phyloP scores from a whole-genome alignment of 257 asterid genomes.

The Jacaranda copaia region DNA sequence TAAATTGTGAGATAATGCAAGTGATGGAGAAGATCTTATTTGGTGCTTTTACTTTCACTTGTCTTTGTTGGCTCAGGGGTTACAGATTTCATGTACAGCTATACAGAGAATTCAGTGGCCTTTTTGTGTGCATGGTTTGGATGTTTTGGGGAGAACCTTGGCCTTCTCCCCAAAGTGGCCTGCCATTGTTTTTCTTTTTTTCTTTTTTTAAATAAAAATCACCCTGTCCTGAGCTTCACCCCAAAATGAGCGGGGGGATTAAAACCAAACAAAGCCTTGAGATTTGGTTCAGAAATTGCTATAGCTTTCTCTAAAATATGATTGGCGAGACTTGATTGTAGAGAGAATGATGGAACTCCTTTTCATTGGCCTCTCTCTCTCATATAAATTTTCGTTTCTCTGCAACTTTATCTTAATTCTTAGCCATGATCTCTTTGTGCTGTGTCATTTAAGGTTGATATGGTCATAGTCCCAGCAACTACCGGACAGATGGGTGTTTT shows the following conservation, averaged over 20 bases:
- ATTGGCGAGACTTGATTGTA: background rate
- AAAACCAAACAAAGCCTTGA: too few species aligned
- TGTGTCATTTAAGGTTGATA: constrained; percentile 68
- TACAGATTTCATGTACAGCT: background rate
- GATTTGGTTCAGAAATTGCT: background rate
- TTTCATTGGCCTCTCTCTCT: background rate
- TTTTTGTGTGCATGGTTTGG: too few species aligned
- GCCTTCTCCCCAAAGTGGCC: too few species aligned
- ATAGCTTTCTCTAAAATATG: background rate
- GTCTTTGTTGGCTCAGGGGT: background rate
- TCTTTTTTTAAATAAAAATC: too few species aligned
- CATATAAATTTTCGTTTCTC: background rate
- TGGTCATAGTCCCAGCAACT: constrained; percentile 86
- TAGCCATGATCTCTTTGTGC: background rate
- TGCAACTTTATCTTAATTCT: background rate
- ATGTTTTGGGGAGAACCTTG: too few species aligned
- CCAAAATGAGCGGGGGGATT: too few species aligned
- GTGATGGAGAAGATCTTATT: background rate
- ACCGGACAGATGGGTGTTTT: constrained; percentile 96
- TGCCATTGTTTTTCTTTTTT: too few species aligned
- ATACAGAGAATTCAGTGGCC: too few species aligned
- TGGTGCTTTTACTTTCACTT: background rate
- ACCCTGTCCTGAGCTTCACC: too few species aligned
- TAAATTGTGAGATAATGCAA: background rate
- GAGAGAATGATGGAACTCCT: background rate